A percentile compares a stretch with the other conserved stretches of the same genome.
Evolutionary conservation across 768 basidiomycete genomes (phyloP).

Genomic region (Lenzites betulinus): DNA sequence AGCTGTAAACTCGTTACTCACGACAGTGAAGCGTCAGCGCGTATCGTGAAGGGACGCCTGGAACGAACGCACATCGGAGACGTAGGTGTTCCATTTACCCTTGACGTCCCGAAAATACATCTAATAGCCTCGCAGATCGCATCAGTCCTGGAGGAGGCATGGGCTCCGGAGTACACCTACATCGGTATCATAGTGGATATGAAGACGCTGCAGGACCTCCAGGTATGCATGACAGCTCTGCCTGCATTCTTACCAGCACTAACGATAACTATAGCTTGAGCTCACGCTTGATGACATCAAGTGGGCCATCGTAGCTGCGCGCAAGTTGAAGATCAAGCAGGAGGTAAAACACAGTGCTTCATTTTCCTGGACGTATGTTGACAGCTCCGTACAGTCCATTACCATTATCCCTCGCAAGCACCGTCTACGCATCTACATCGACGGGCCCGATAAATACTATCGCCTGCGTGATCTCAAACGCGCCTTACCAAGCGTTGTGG

Average conservation of each 20-base stretch:
- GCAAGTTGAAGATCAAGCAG: slow-evolving; percentile 91
- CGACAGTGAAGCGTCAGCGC: slow-evolving; percentile 89
- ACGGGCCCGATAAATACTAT: slow-evolving; percentile 78
- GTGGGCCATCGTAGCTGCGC: slow-evolving; percentile 82
- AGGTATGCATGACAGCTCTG: slow-evolving; percentile 52
- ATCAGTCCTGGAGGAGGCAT: slow-evolving; percentile 91
- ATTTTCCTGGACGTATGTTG: neutral
- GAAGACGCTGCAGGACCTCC: slow-evolving; percentile 85
- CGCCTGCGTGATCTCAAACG: slow-evolving; percentile 86
- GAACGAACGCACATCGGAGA: slow-evolving; percentile 96
- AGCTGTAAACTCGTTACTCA: slow-evolving; percentile 89
- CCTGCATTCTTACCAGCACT: neutral
- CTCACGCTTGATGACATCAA: slow-evolving; percentile 91
- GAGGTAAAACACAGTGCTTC: slow-evolving; percentile 49
- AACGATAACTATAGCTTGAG: slow-evolving; percentile 63
- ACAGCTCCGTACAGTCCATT: slow-evolving; percentile 53
- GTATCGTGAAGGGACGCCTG: slow-evolving; percentile 94
- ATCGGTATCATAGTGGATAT: slow-evolving; percentile 91
- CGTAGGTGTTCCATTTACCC: slow-evolving; percentile 47
- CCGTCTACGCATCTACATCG: slow-evolving; percentile 78
- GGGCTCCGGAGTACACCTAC: slow-evolving; percentile 91
- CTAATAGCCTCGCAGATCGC: slow-evolving; percentile 62
- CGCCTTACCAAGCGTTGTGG: slow-evolving; percentile 79
- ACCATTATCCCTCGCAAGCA: slow-evolving; percentile 73
- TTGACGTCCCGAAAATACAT: neutral